These are phyloP conservation scores for Dentipellis fragilis DNA, from an alignment of 768 basidiomycete genomes.

Conservation along the genomic window DNA sequence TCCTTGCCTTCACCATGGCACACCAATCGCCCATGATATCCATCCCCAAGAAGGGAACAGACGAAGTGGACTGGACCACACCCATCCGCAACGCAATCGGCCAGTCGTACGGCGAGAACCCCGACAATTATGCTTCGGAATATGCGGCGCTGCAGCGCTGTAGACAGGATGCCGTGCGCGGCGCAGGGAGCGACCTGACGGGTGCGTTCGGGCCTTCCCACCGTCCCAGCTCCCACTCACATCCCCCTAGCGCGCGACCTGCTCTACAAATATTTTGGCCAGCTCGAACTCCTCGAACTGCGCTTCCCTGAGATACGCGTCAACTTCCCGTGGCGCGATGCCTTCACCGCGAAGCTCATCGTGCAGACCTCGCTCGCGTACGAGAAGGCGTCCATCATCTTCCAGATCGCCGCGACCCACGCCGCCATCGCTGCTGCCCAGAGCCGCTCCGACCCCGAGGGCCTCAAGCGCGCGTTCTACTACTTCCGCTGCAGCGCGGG, in stretches of 20 bases:
- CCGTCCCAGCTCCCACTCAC: not conserved
- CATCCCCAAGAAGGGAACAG: constrained; percentile 89
- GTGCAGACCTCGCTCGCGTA: constrained; percentile 95
- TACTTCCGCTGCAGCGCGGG: constrained; percentile 86
- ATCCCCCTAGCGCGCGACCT: constrained; percentile 68
- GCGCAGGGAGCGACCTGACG: constrained; percentile 93
- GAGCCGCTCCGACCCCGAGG: constrained; percentile 51
- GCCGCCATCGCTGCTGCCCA: constrained; percentile 84
- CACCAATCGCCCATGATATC: constrained; percentile 83
- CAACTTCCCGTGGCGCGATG: constrained; percentile 94
- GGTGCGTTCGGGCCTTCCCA: constrained; percentile 34
- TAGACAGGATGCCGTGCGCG: constrained; percentile 91
- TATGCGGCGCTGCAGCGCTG: constrained; percentile 80
- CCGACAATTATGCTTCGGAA: constrained; percentile 81
- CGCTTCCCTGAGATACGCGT: constrained; percentile 95
- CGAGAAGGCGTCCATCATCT: constrained; percentile 96
- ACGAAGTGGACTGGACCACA: constrained; percentile 93
- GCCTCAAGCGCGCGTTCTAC: constrained; percentile 55
- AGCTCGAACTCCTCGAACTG: constrained; percentile 92
- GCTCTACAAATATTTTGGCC: constrained; percentile 98
- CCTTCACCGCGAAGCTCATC: constrained; percentile 88
- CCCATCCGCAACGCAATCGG: constrained; percentile 81
- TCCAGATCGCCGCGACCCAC: constrained; percentile 91
- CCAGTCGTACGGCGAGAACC: constrained; percentile 88
- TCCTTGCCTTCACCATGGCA: constrained; percentile 36